Base-by-base conservation (phyloP, 2,329 filamentous ascomycete species). In the Scortechinia acanthostroma region DNA sequence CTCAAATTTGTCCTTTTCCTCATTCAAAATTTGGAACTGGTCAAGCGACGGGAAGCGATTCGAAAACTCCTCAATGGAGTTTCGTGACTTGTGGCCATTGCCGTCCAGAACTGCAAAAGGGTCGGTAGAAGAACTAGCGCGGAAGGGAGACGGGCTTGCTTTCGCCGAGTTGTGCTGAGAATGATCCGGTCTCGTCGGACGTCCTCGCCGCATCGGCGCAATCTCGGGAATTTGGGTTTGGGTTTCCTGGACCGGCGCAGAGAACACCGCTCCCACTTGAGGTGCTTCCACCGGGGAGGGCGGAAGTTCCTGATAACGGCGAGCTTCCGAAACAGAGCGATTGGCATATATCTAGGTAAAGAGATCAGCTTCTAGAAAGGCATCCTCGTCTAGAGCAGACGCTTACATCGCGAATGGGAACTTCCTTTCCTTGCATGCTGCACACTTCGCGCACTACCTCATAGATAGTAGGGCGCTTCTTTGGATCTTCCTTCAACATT, bases 11-110 rank as follows among this genome's bases (percentile, higher is more conserved):
- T 79, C 68, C 2, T 87, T 86, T 49, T 87, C 79, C 50, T 97
- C 90, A 53, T 95, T 89, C 40, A 96, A 69, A 16, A 98, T 70
- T 2, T 91, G 84, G 58, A 98, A 98, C 53, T 97, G 88, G 55
- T 97, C 91, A 20, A 98, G 71, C 4, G 88, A 91, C 1, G 93
- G 93, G 53, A 96, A 98, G 44, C 86, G 79, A 21, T 80, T 76
- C 0, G 91, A 89, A 21, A 96, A 69, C 56, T 97, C 91, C 14
- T 77, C 73, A 4, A 68, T 68, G 20, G 67, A 55, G 52, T 70
- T 52, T 50, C 65, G 62, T 23, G 74, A 68, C 47, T 76, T 82
- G 2, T 84, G 76, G 10, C 25, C 25, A 40, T 13, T 17, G 14
- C 35, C 10, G 59, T 98, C 93, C 21, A 98, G 74, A 1, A 88